Conservation (phyloP, 305 asterid species). For the Lippia alba region DNA sequence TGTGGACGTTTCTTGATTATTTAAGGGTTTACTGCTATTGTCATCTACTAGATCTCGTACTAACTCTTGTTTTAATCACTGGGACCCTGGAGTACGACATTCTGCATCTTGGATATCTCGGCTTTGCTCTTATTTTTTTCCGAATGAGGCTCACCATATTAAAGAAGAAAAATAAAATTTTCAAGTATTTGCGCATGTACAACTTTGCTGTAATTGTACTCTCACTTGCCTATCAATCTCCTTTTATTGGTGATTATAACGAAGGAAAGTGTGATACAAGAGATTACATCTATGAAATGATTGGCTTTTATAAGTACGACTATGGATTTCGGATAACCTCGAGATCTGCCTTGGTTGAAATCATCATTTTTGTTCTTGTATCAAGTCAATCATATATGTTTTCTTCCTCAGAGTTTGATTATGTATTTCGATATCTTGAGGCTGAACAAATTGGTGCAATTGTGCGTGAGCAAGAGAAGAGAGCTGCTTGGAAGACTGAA, state of each 20-base stretch:
- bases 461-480: slow-evolving; percentile 97
- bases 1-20: slow-evolving; percentile 98
- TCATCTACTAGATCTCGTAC: slow-evolving; percentile 96
- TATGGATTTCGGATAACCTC: slow-evolving; percentile 98
- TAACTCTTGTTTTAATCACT: slow-evolving; percentile 82
- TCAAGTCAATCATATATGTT: slow-evolving; percentile 98
- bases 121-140: slow-evolving; percentile 93
- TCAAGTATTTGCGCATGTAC: slow-evolving; percentile 85
- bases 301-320: slow-evolving; percentile 95
- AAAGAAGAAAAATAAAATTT: slow-evolving; percentile 91
- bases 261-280: slow-evolving; percentile 85
- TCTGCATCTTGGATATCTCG: slow-evolving; percentile 97
- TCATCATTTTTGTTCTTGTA: slow-evolving; percentile 87
- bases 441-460: slow-evolving; percentile 99
- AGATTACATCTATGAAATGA: slow-evolving; percentile 91
- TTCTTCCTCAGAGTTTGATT: slow-evolving; percentile 92
- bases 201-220: slow-evolving; percentile 93
- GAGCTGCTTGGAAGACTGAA: slow-evolving; percentile 94
- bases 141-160: slow-evolving; percentile 91
- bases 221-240: slow-evolving; percentile 97
- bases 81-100: slow-evolving; percentile 98
- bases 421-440: slow-evolving; percentile 97
- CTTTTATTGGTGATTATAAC: slow-evolving; percentile 79
- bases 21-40: slow-evolving; percentile 98
- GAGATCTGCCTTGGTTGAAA: slow-evolving; percentile 97